Conservation (phyloP, 2,329 filamentous ascomycete species). For the Botrytis aclada region DNA sequence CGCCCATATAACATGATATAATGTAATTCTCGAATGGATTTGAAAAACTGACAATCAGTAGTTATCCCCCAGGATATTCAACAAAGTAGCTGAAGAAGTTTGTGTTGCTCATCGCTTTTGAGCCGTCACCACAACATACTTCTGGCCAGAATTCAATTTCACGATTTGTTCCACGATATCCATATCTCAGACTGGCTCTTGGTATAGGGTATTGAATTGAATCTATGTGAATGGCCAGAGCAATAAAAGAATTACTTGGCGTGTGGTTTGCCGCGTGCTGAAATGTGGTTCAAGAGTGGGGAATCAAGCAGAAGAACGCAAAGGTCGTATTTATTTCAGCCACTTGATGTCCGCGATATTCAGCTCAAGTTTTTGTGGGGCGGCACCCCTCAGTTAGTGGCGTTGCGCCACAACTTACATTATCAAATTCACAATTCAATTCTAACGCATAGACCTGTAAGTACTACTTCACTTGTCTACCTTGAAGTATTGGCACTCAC, state of each 20-base stretch:
- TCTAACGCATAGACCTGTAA: too few relatives aligned
- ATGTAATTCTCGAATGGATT: background rate
- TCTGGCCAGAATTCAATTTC: background rate
- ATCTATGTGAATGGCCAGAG: background rate
- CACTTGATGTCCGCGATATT: too few relatives aligned
- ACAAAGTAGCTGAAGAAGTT: background rate
- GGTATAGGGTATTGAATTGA: too few relatives aligned
- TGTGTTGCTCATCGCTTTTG: background rate
- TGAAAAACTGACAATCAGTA: background rate
- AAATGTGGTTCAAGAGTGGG: background rate
- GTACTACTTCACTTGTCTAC: too few relatives aligned
- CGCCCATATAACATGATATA: background rate
- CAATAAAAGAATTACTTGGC: background rate
- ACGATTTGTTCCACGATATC: background rate
- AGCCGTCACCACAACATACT: background rate
- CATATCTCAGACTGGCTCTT: background rate
- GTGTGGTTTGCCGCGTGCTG: background rate
- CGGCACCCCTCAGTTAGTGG: too few relatives aligned
- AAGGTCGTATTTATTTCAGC: background rate
- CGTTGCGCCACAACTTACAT: too few relatives aligned
- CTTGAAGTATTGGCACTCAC: too few relatives aligned
- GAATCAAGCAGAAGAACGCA: background rate
- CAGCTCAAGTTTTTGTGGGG: too few relatives aligned
- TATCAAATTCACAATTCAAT: too few relatives aligned
- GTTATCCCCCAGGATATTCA: background rate